phyloP scores from a whole-genome alignment of 345 rosid species.

The Mallotus nudiflorus region DNA sequence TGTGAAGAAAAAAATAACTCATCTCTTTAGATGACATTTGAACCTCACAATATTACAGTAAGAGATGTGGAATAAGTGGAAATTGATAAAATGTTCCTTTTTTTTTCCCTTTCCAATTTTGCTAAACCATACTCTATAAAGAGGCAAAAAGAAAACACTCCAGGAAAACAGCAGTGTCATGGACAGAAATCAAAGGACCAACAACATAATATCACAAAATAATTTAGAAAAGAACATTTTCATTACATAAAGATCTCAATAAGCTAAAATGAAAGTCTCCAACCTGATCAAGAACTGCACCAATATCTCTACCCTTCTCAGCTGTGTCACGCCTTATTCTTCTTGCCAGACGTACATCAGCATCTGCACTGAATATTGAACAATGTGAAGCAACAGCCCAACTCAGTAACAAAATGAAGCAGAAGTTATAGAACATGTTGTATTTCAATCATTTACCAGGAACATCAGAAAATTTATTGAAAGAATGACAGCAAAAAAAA shows the following conservation, averaged over 20 bases:
- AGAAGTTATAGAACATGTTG: not conserved
- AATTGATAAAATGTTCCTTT: too few relatives aligned
- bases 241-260: not conserved
- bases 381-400: slow-evolving; percentile 40
- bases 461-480: not conserved
- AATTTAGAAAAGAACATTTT: not conserved
- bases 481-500: too few relatives aligned
- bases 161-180: not conserved
- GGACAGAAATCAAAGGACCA: slow-evolving; percentile 3
- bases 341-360: slow-evolving; percentile 98
- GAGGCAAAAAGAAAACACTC: not conserved
- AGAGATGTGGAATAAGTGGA: not conserved
- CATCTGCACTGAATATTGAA: slow-evolving; percentile 74
- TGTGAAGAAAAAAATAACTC: not conserved
- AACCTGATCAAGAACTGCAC: slow-evolving; percentile 94
- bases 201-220: not conserved
- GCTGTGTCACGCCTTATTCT: slow-evolving; percentile 92
- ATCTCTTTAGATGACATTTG: not conserved
- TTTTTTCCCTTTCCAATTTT: not conserved
- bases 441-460: not conserved
- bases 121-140: not conserved
- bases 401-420: slow-evolving; percentile 26
- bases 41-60: not conserved
- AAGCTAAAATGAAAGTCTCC: slow-evolving; percentile 9
- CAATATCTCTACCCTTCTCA: slow-evolving; percentile 87